phyloP scores from a whole-genome alignment of 768 basidiomycete genomes.

The Pholiota molesta region DNA sequence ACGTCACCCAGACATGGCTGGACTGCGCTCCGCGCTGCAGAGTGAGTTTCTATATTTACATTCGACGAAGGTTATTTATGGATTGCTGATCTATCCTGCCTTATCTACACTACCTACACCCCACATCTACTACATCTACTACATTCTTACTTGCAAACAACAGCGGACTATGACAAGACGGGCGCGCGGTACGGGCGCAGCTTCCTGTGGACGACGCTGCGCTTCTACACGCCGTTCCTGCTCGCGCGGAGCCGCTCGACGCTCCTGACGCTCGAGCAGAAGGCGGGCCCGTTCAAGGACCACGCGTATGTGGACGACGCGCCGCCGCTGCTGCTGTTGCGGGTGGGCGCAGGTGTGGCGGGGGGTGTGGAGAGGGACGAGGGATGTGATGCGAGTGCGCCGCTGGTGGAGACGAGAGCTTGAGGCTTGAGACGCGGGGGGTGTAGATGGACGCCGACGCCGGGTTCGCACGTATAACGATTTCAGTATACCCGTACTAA shows the following conservation, averaged over 20 bases:
- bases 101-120: not conserved
- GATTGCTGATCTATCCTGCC: not conserved
- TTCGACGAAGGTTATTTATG: not conserved
- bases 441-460: not conserved
- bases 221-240: constrained; percentile 59
- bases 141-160: too few species aligned
- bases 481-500: too few species aligned
- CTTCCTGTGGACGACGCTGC: constrained; percentile 74
- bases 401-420: not conserved
- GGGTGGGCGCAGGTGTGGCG: too few species aligned
- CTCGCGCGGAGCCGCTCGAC: constrained; percentile 27
- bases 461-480: not conserved
- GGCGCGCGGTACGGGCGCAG: constrained; percentile 62
- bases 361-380: constrained; percentile 9
- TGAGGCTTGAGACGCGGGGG: not conserved
- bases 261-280: constrained; percentile 44
- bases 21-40: constrained; percentile 60
- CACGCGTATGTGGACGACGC: constrained; percentile 11
- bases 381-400: constrained; percentile 4
- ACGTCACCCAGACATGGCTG: constrained; percentile 70
- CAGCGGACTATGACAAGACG: constrained; percentile 71
- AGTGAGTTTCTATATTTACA: constrained; percentile 38
- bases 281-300: constrained; percentile 57
- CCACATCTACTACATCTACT: too few species aligned
- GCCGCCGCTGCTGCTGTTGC: not conserved